Evolutionary conservation across 495 filamentous ascomycete species (phyloP).

Genomic region (Podospora pseudopauciseta): DNA sequence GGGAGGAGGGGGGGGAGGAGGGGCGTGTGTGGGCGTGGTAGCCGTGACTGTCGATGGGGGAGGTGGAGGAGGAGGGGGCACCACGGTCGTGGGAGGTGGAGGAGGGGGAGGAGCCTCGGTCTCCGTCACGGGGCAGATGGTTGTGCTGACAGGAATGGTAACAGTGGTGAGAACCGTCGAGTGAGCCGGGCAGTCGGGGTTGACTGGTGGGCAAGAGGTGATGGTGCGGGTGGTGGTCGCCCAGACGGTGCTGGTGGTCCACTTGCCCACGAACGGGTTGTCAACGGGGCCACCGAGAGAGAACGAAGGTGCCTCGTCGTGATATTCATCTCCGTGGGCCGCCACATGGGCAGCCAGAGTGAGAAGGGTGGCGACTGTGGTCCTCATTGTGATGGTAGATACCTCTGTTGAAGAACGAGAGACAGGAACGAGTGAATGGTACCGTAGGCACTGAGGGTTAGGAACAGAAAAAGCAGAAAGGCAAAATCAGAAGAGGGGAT

Average conservation of each 20-base stretch:
- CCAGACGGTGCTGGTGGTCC: slow-evolving; percentile 37
- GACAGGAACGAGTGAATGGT: slow-evolving; percentile 27
- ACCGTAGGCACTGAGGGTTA: slow-evolving; percentile 23
- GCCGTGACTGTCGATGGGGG: slow-evolving; percentile 13
- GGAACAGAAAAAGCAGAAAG: slow-evolving; percentile 6
- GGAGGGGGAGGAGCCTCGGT: slow-evolving; percentile 10
- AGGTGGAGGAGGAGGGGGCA: slow-evolving; percentile 15
- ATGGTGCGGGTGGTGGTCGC: slow-evolving; percentile 29
- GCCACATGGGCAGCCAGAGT: slow-evolving; percentile 29
- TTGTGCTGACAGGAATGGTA: slow-evolving; percentile 34
- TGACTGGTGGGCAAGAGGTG: slow-evolving; percentile 26
- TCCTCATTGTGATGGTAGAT: slow-evolving; percentile 25
- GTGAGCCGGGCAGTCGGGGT: slow-evolving; percentile 29
- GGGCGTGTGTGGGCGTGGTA: slow-evolving; percentile 17
- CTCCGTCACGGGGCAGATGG: slow-evolving; percentile 34
- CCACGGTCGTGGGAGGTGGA: slow-evolving; percentile 16
- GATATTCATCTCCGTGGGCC: slow-evolving; percentile 16
- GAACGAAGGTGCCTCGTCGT: slow-evolving; percentile 12
- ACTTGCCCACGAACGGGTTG: slow-evolving; percentile 7
- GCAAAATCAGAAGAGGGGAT: slow-evolving; percentile 1
- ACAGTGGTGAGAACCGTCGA: slow-evolving; percentile 38
- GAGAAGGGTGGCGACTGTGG: slow-evolving; percentile 24
- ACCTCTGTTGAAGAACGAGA: slow-evolving; percentile 19
- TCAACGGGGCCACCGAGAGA: slow-evolving; percentile 7
- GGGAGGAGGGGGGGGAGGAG: slow-evolving; percentile 16